A percentile compares a stretch with the other conserved stretches of the same genome.
Conservation (phyloP, 768 basidiomycete species). For the Hirschioporus abietinus region DNA sequence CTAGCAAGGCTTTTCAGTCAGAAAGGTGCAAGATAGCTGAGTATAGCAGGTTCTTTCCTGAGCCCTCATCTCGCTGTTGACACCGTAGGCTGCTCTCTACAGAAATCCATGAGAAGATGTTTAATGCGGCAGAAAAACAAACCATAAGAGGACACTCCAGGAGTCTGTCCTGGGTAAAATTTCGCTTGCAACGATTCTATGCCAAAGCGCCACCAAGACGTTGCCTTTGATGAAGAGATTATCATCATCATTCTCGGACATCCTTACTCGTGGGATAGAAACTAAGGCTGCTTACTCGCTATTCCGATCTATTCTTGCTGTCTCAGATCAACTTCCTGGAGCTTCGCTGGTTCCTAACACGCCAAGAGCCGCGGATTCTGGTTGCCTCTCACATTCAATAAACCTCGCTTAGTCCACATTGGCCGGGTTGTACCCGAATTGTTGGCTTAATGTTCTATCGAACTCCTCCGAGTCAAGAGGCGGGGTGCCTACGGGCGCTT, state of each 20-base stretch:
- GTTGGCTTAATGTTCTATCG: background rate
- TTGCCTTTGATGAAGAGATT: background rate
- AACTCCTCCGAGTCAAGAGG: background rate
- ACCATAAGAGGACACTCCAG: background rate
- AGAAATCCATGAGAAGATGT: background rate
- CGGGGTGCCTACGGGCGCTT: background rate
- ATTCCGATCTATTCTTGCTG: background rate
- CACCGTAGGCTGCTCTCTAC: background rate
- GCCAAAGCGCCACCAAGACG: background rate
- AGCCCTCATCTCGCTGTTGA: background rate
- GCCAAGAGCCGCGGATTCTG: background rate
- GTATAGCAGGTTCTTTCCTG: background rate
- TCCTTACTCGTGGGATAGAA: background rate
- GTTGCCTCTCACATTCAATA: background rate
- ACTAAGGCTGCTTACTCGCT: background rate
- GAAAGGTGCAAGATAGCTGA: background rate
- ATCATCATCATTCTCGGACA: background rate
- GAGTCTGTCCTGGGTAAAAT: background rate
- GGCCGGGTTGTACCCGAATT: background rate
- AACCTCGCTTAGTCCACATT: background rate
- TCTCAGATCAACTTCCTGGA: background rate
- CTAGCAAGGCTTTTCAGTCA: background rate
- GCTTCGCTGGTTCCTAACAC: background rate
- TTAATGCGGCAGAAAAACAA: background rate
- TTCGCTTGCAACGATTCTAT: background rate